Evolutionary conservation across 2,329 filamentous ascomycete species (phyloP), one percentile per base, ranked within the genome.

Genomic region (Cladobotryum mycophilum): DNA sequence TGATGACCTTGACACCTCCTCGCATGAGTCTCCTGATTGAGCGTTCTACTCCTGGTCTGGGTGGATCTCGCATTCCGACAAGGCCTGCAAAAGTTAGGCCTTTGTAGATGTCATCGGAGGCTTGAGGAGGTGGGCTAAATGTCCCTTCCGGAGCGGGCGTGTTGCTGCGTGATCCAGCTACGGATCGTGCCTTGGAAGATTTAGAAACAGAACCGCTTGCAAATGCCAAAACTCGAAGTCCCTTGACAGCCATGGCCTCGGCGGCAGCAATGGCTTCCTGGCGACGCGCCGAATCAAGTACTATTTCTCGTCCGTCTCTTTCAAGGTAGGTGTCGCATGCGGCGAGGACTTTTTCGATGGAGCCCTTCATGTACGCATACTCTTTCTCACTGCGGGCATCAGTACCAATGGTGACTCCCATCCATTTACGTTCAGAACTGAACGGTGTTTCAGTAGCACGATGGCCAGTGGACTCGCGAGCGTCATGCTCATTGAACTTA

Each of bases 391-490:
- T 72, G 52, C 74, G 76, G 30, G 74, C 70, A 44, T 81, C 76
- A 18, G 76, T 73, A 41, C 82, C 83, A 58, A 96, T 88, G 2
- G 90, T 86, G 25, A 96, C 91, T 34, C 95, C 95, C 95, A 99
- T 99, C 92, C 92, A 99, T 69, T 99, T 99, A 51, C 92, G 82
- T 65, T 96, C 90, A 1, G 93, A 99, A 65, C 92, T 97, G 69
- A 99, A 99, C 0, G 93, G 91, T 0, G 89, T 91, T 67, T 99
- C 93, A 41, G 84, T 83, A 33, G 86, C 81, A 45, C 92, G 86
- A 33, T 80, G 78, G n/a, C 90, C 90, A 48, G 96, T 82, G 9
- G 88, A 85, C 43, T 93, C 86, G 54, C 95, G 85, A 42, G 95
- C 83, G 69, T 99, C 93, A 57, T 95, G 88, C 67, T 96, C 92